Evolutionary conservation across 139 green algal species (phyloP), one percentile per base, ranked within the genome.

Genomic region (Picochlorum costavermella): DNA sequence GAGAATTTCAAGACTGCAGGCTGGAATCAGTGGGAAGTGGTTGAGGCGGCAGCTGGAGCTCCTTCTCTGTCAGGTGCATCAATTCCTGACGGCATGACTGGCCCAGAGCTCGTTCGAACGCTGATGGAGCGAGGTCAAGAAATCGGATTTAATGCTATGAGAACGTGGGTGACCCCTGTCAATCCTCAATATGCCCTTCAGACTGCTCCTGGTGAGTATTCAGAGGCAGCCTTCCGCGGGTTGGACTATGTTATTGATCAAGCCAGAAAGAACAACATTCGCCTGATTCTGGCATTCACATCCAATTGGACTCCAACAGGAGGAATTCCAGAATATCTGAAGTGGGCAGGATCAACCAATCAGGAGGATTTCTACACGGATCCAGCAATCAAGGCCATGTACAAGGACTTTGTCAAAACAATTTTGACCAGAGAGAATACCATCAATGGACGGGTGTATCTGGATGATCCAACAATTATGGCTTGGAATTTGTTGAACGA

Each of bases 191-290:
- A 80, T 36, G 60, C 69, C 10, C 46, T 75, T 49, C 66, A 81
- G 63, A 61, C 69, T 10, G 43, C 48, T 8, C 74, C 78, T 2
- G 81, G 81, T 2, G 28, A 64, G 45, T 85, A 70, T 59, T 76
- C 65, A 30, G 81, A 87, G 48, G 31, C 46, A 2, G 75, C 72
- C 2, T 76, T 87, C 59, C 37, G 36, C 1, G 81, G 74, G 0
- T 63, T 87, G 50, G 81, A 87, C 69, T 83, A 81, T 37, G 53
- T 80, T 9, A 60, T 87, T 36, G 78, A 81, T 10, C 69, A 85
- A 45, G 78, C 78, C 3, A 63, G 72, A 30, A 68, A 78, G 61
- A 56, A 43, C 2, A 66, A 69, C 31, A 65, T 87, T 55, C 73
- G 79, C 55, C 56, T 83, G 17, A 72, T 84, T 30, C 60, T 85